Evolutionary conservation across 345 rosid genomes (phyloP).

Genomic region (Heritiera fomes): DNA sequence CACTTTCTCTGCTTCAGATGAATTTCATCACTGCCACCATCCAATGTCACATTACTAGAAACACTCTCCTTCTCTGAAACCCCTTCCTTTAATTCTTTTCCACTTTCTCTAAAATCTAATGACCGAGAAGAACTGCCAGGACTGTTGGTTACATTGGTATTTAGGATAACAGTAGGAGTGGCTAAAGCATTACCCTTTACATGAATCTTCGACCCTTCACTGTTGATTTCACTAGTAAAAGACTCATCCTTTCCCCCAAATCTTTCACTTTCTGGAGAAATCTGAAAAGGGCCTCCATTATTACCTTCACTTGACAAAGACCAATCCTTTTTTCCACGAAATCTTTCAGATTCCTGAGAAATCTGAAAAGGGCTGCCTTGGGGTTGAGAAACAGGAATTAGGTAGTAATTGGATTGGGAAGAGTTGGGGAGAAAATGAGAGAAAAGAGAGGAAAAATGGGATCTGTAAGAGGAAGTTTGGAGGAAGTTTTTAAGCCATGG

Average conservation of each 20-base stretch:
- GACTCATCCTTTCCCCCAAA: background rate
- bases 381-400: conserved; percentile 15
- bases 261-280: conserved; percentile 10
- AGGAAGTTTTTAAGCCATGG: conserved; percentile 28
- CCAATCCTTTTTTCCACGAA: background rate
- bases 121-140: background rate
- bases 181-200: background rate
- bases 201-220: background rate
- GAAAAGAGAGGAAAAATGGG: conserved; percentile 21
- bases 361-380: conserved; percentile 9
- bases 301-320: conserved; percentile 14
- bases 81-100: background rate
- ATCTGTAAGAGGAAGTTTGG: conserved; percentile 17
- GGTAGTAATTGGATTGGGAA: conserved; percentile 20
- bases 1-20: conserved; percentile 16
- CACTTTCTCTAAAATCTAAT: background rate
- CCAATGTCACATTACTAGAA: background rate
- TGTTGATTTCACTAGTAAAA: background rate
- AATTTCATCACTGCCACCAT: background rate
- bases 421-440: conserved; percentile 26
- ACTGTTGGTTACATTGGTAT: background rate
- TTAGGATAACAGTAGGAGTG: background rate
- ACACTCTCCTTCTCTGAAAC: background rate
- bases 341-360: conserved; percentile 20
- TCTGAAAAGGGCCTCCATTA: conserved; percentile 6